phyloP scores from a whole-genome alignment of 2,329 filamentous ascomycete genomes.

The Scedosporium dehoogii region DNA sequence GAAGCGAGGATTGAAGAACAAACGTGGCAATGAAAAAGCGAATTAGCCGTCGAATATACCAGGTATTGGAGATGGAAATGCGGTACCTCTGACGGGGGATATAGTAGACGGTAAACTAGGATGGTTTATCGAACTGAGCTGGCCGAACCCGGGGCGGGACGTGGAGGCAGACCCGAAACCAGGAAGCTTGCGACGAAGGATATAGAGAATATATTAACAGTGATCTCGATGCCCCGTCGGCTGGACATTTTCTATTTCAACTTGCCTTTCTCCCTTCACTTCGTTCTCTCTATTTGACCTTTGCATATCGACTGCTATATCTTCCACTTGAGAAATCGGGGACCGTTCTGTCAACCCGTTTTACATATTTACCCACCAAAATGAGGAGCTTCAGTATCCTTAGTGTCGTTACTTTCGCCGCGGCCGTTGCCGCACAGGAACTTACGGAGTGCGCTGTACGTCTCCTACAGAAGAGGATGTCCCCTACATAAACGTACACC shows the following conservation, averaged over 20 bases:
- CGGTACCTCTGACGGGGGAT: background rate
- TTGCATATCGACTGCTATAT: background rate
- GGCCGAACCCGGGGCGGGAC: background rate
- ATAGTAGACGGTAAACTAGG: background rate
- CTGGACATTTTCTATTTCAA: background rate
- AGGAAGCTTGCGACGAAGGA: background rate
- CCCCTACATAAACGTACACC: too few species aligned
- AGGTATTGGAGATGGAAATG: background rate
- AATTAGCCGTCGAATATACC: background rate
- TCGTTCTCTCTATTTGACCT: background rate
- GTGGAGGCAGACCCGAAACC: background rate
- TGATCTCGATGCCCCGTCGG: background rate
- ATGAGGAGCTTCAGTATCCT: background rate
- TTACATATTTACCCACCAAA: background rate
- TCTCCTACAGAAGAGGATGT: background rate
- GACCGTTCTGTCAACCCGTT: too few species aligned
- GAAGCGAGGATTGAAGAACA: background rate
- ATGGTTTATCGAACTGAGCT: background rate
- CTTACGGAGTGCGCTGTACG: slow-evolving; percentile 1
- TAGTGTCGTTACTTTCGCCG: background rate
- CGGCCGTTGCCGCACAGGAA: background rate
- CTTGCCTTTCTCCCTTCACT: background rate
- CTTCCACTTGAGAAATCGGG: background rate
- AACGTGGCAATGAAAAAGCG: background rate
- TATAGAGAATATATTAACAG: background rate